Conservation (phyloP, 306 rosid species). For the Crataegus laevigata region DNA sequence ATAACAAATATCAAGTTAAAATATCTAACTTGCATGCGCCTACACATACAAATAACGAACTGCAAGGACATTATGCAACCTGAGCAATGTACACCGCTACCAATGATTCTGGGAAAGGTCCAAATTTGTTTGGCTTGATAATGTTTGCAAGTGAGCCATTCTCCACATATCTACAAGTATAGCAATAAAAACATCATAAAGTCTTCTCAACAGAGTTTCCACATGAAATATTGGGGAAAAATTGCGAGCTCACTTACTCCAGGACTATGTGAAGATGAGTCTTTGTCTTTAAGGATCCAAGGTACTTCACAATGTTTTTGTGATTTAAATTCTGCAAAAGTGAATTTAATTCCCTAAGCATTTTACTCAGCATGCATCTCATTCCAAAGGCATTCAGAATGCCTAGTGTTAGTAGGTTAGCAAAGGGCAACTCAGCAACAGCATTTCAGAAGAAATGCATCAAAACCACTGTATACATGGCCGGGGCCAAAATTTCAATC, state of each 20-base stretch:
- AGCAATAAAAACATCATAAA: conserved; percentile 11
- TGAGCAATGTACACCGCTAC: conserved; percentile 96
- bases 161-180: conserved; percentile 73
- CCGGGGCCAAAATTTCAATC: neutral
- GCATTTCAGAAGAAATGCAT: conserved; percentile 1
- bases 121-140: conserved; percentile 98
- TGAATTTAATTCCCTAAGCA: conserved; percentile 11
- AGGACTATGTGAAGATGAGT: conserved; percentile 93
- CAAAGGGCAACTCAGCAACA: neutral
- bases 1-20: conserved; percentile 3
- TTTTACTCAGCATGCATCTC: conserved; percentile 5
- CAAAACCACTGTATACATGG: neutral
- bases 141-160: conserved; percentile 97
- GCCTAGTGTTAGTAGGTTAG: neutral
- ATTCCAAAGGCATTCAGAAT: neutral
- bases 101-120: conserved; percentile 96
- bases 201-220: conserved; percentile 6
- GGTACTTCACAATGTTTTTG: conserved; percentile 98
- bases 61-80: conserved; percentile 41
- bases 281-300: conserved; percentile 94
- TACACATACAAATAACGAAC: conserved; percentile 1
- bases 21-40: neutral
- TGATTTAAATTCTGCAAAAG: conserved; percentile 89
- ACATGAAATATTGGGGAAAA: conserved; percentile 2
- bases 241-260: conserved; percentile 55